Conservation (phyloP, 306 rosid species). For the Crotalaria pallida region DNA sequence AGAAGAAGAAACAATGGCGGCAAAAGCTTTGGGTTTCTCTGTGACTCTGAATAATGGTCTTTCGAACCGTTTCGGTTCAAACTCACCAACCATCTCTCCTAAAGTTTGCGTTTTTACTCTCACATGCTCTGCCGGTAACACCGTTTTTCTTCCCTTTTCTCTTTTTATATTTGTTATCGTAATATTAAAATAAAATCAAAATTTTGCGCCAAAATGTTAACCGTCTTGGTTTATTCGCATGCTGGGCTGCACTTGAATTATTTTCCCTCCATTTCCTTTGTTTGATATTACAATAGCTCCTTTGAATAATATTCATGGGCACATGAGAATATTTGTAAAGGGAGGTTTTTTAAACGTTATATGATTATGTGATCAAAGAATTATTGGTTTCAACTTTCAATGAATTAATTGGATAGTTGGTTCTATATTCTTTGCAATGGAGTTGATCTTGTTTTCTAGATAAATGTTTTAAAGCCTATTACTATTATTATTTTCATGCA, state of each 20-base stretch:
- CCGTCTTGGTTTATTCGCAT: neutral
- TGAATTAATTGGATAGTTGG: neutral
- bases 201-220: neutral
- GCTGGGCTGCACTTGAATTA: neutral
- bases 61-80: neutral
- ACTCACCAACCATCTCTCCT: neutral
- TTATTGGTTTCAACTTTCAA: neutral
- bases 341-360: neutral
- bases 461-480: neutral
- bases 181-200: neutral
- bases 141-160: neutral
- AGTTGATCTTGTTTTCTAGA: neutral
- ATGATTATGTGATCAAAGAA: neutral
- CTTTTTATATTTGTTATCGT: neutral
- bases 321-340: neutral
- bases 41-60: neutral
- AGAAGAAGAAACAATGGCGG: neutral
- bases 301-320: neutral
- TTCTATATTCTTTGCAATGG: neutral
- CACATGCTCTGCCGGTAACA: constrained; percentile 14
- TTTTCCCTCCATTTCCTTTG: neutral
- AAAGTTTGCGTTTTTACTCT: constrained; percentile 2
- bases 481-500: neutral
- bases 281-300: neutral
- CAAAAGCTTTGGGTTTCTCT: neutral